Evolutionary conservation across 352 stramenopile genomes (phyloP).

Genomic region (Pythium dissimile): DNA sequence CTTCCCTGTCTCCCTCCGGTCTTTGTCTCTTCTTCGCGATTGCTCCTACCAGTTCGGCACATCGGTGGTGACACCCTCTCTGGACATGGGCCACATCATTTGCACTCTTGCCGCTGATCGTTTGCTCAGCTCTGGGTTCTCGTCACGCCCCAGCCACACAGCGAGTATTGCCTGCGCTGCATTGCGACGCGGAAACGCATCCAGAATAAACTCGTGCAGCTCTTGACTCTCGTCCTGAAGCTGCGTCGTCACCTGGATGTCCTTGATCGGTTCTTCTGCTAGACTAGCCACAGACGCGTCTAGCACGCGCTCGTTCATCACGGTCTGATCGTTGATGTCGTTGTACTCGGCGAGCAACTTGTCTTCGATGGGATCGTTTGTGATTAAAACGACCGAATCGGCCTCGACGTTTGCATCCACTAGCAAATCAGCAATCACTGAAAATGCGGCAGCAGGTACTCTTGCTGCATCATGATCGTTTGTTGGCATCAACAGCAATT

Average conservation of each 20-base stretch:
- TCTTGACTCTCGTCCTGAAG: constrained; percentile 42
- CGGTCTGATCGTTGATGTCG: constrained; percentile 10
- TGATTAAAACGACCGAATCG: not conserved
- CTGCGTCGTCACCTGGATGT: constrained; percentile 18
- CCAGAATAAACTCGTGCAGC: constrained; percentile 28
- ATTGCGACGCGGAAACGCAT: constrained; percentile 27
- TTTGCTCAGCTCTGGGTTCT: not conserved
- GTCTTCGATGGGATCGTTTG: not conserved
- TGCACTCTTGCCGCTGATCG: not conserved
- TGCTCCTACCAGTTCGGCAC: not conserved
- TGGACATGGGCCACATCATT: constrained; percentile 1
- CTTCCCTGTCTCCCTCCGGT: not conserved
- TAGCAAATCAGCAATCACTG: no score
- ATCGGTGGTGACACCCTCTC: not conserved
- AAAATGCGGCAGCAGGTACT: not conserved
- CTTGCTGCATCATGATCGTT: no score
- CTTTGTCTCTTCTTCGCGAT: not conserved
- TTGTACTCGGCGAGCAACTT: constrained; percentile 4
- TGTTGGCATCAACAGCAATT: no score
- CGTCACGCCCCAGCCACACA: constrained; percentile 13
- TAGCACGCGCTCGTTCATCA: constrained; percentile 33
- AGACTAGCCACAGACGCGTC: constrained; percentile 28
- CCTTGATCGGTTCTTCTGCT: constrained; percentile 13
- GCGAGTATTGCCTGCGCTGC: constrained; percentile 33
- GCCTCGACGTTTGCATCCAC: not conserved